These are phyloP conservation scores for Fonsecaea monophora DNA, from an alignment of 2,329 filamentous ascomycete genomes.

Conservation along the genomic window DNA sequence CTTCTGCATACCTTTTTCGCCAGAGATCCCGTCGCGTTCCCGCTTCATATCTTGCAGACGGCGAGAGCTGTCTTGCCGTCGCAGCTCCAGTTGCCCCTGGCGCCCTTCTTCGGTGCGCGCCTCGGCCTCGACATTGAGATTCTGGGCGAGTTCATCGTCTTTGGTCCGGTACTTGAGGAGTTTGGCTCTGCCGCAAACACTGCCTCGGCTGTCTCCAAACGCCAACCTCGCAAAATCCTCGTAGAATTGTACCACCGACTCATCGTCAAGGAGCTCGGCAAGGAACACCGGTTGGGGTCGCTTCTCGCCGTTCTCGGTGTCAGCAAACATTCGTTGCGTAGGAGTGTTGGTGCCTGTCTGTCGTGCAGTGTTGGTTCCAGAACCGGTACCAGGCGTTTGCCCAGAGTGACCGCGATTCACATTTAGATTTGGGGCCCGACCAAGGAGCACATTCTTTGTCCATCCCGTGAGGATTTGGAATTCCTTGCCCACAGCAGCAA, in stretches of 20 bases:
- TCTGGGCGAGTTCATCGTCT: constrained; percentile 53
- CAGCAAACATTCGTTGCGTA: constrained; percentile 23
- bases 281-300: constrained; percentile 82
- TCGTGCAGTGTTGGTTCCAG: constrained; percentile 50
- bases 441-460: constrained; percentile 86
- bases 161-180: constrained; percentile 88
- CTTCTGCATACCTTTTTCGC: constrained; percentile 74
- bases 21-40: constrained; percentile 54
- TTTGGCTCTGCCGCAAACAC: constrained; percentile 81
- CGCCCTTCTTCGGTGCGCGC: constrained; percentile 53
- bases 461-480: constrained; percentile 96
- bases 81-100: constrained; percentile 44
- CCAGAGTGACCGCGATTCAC: constrained; percentile 70
- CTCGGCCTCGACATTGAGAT: constrained; percentile 44
- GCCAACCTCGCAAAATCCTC: constrained; percentile 93
- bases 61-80: constrained; percentile 27
- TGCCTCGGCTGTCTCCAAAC: constrained; percentile 87
- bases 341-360: constrained; percentile 58
- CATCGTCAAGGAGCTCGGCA: constrained; percentile 90
- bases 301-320: constrained; percentile 42
- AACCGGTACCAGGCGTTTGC: constrained; percentile 44
- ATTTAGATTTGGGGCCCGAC: constrained; percentile 86
- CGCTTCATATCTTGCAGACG: constrained; percentile 35
- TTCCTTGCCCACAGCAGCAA: constrained; percentile 95
- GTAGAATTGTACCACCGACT: constrained; percentile 92